Conservation (phyloP, 2,329 filamentous ascomycete species). For the Hymenoscyphus infarciens region DNA sequence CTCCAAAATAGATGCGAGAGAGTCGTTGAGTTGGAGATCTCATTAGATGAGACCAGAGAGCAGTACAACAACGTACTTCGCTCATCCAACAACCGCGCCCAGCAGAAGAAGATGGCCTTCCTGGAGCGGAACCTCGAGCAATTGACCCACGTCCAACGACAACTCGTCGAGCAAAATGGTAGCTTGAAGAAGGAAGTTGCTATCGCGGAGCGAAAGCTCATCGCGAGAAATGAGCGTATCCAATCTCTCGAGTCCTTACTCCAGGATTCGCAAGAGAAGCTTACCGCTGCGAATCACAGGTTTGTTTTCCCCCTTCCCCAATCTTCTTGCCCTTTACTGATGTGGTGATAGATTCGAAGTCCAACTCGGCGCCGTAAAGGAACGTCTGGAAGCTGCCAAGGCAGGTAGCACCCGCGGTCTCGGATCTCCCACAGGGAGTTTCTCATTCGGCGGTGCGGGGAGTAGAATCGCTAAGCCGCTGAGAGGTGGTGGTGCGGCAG, state of each 20-base stretch:
- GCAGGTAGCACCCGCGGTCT: slow-evolving; percentile 84
- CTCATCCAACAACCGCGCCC: slow-evolving; percentile 94
- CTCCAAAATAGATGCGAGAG: slow-evolving; percentile 97
- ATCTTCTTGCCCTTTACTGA: slow-evolving; percentile 20
- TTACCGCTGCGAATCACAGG: slow-evolving; percentile 96
- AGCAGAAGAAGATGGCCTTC: slow-evolving; percentile 99
- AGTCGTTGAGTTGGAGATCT: slow-evolving; percentile 97
- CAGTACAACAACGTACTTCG: slow-evolving; percentile 98
- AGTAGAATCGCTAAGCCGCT: slow-evolving; percentile 69
- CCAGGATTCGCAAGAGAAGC: slow-evolving; percentile 97
- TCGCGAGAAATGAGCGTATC: slow-evolving; percentile 94
- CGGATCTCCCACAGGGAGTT: slow-evolving; percentile 62
- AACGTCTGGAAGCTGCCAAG: slow-evolving; percentile 94
- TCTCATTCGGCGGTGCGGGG: slow-evolving; percentile 64
- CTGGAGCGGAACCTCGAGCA: slow-evolving; percentile 97
- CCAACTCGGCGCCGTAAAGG: slow-evolving; percentile 95
- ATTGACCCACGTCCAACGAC: slow-evolving; percentile 92
- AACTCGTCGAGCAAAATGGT: slow-evolving; percentile 97
- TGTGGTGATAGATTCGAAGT: slow-evolving; percentile 74
- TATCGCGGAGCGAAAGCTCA: slow-evolving; percentile 95
- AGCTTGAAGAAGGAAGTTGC: slow-evolving; percentile 98
- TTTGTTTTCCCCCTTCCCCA: slow-evolving; percentile 46
- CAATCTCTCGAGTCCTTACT: slow-evolving; percentile 87
- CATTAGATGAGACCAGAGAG: slow-evolving; percentile 92
- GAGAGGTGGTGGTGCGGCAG: slow-evolving; percentile 56